These are phyloP conservation scores for Raphanus sativus DNA, from an alignment of 345 rosid genomes.

Conservation along the genomic window DNA sequence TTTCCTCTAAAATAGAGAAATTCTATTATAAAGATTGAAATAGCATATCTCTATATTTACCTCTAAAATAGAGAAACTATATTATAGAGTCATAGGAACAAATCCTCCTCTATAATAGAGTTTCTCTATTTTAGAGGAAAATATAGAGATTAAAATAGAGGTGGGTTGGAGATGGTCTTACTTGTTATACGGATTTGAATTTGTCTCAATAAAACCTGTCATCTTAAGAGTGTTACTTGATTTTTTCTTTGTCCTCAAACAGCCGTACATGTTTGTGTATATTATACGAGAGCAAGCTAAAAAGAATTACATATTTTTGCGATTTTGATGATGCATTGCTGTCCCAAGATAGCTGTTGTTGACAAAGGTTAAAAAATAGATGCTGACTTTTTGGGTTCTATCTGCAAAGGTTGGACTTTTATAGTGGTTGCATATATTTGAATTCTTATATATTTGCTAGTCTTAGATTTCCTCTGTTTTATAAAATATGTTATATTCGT, in stretches of 20 bases:
- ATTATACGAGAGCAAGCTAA: not conserved
- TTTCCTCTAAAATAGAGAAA: too few relatives aligned
- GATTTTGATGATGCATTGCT: not conserved
- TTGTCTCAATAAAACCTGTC: constrained; percentile 11
- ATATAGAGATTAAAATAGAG: too few relatives aligned
- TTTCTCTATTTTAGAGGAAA: too few relatives aligned
- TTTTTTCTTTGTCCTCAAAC: constrained; percentile 17
- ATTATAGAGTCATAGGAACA: too few relatives aligned
- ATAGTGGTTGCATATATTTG: not conserved
- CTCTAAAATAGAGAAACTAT: too few relatives aligned
- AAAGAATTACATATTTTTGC: not conserved
- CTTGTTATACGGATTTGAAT: constrained; percentile 14
- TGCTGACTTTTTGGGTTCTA: not conserved
- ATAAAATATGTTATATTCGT: not conserved
- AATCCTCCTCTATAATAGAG: too few relatives aligned
- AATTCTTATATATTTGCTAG: not conserved
- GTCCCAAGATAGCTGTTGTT: not conserved
- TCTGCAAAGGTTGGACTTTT: not conserved
- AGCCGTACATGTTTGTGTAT: constrained; percentile 14
- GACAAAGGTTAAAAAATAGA: not conserved
- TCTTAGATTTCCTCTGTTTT: not conserved
- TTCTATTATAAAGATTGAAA: too few relatives aligned
- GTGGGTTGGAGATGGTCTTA: too few relatives aligned
- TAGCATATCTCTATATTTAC: too few relatives aligned
- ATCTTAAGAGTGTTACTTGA: not conserved